Evolutionary conservation across 768 basidiomycete genomes (phyloP).

Genomic region (Paxillus involutus): DNA sequence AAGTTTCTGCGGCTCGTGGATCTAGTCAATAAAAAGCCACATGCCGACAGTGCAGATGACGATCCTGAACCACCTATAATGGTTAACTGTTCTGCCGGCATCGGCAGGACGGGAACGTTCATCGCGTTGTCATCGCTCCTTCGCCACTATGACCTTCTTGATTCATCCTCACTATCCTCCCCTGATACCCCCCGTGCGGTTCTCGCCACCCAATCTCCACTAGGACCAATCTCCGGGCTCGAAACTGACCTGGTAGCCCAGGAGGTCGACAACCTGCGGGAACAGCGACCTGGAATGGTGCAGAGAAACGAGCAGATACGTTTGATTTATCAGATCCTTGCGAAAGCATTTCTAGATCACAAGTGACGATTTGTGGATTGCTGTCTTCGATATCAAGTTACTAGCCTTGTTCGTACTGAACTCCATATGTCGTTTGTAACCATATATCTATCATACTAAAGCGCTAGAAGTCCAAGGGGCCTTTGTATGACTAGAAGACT

Average conservation of each 20-base stretch:
- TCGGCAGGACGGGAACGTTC: conserved; percentile 86
- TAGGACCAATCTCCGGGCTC: conserved; percentile 57
- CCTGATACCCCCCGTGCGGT: conserved; percentile 19
- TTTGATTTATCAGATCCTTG: conserved; percentile 64
- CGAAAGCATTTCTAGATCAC: conserved; percentile 18
- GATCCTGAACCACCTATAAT: conserved; percentile 76
- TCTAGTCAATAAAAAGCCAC: conserved; percentile 50
- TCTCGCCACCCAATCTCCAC: conserved; percentile 44
- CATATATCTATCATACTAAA: too few species aligned
- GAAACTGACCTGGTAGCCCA: conserved; percentile 58
- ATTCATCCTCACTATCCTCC: conserved; percentile 25
- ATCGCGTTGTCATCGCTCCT: conserved; percentile 78
- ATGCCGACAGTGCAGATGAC: conserved; percentile 17
- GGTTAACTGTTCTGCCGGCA: conserved; percentile 83
- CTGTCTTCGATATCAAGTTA: too few species aligned
- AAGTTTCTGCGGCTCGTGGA: conserved; percentile 68
- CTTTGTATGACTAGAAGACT: too few species aligned
- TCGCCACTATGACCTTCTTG: conserved; percentile 54
- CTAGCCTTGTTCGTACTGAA: too few species aligned
- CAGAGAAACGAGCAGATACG: conserved; percentile 64
- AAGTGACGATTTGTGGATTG: conserved; percentile 5
- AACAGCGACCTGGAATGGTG: conserved; percentile 84
- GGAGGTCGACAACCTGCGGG: conserved; percentile 76
- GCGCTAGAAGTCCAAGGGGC: too few species aligned
- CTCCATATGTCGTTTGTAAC: too few species aligned